phyloP scores from a whole-genome alignment of 139 green algal genomes.

The Tetradesmus lagerheimii region DNA sequence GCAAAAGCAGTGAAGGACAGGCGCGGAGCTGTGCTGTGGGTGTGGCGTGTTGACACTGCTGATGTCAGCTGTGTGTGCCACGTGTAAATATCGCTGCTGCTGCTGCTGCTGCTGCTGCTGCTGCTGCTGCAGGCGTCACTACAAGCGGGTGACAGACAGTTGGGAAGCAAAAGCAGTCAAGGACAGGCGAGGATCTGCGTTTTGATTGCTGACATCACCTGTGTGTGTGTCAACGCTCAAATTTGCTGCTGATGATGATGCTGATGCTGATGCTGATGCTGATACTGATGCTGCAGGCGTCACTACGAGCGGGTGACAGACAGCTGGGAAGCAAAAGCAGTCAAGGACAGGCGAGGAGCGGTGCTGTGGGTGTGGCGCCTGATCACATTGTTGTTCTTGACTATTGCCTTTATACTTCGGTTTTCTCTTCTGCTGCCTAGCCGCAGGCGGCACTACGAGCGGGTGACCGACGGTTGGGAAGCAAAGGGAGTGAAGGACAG shows the following conservation, averaged over 20 bases:
- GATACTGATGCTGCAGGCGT: conserved; percentile 51
- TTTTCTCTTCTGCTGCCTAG: too few species aligned
- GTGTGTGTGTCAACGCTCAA: background rate
- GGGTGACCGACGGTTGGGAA: too few species aligned
- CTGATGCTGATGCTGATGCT: background rate
- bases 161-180: conserved; percentile 57
- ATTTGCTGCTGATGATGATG: background rate
- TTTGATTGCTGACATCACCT: conserved; percentile 76
- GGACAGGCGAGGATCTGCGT: conserved; percentile 56
- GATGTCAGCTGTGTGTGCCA: background rate
- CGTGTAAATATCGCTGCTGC: background rate
- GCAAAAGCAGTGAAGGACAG: too few species aligned
- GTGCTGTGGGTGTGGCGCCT: too few species aligned
- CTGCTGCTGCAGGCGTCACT: conserved; percentile 55
- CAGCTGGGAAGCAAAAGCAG: conserved; percentile 50
- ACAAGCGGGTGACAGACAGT: conserved; percentile 53
- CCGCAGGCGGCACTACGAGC: too few species aligned
- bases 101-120: background rate
- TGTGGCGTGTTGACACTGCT: background rate
- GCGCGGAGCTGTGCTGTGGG: too few species aligned
- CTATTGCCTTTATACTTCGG: too few species aligned
- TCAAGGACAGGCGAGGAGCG: conserved; percentile 60
- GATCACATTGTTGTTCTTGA: too few species aligned
- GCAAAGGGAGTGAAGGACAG: too few species aligned
- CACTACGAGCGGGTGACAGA: conserved; percentile 66